phyloP scores from a whole-genome alignment of 2,329 filamentous ascomycete species.

The Xylariaceae sp. region DNA sequence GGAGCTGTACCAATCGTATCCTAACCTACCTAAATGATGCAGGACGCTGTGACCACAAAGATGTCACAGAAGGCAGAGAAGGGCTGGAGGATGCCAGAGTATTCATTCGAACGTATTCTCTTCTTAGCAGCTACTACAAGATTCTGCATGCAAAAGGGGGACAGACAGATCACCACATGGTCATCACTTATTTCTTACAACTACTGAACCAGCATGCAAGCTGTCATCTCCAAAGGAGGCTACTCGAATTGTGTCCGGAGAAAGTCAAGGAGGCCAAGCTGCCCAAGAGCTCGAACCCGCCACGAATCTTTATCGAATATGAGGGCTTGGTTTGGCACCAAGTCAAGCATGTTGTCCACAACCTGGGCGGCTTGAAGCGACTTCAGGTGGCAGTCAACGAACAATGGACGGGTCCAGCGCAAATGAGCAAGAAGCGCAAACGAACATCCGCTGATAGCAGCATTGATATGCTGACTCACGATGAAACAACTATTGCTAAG shows the following conservation, averaged over 20 bases:
- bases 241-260: neutral
- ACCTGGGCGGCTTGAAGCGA: neutral
- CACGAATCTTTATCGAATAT: neutral
- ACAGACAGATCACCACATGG: constrained; percentile 3
- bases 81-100: too few species aligned
- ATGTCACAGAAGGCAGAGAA: too few species aligned
- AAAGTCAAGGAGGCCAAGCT: neutral
- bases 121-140: too few species aligned
- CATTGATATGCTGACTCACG: neutral
- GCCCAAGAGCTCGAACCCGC: neutral
- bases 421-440: neutral
- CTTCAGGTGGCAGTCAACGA: neutral
- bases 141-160: too few species aligned
- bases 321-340: neutral
- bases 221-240: neutral
- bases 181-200: constrained; percentile 1
- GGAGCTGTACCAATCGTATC: too few species aligned
- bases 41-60: too few species aligned
- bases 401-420: neutral
- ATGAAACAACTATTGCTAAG: neutral
- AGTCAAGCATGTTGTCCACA: neutral
- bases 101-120: too few species aligned
- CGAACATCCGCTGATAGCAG: neutral
- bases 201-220: neutral
- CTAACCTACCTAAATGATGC: too few species aligned